These are phyloP conservation scores for Colletotrichum australisinense DNA, from an alignment of 2,329 filamentous ascomycete genomes.

Conservation along the genomic window DNA sequence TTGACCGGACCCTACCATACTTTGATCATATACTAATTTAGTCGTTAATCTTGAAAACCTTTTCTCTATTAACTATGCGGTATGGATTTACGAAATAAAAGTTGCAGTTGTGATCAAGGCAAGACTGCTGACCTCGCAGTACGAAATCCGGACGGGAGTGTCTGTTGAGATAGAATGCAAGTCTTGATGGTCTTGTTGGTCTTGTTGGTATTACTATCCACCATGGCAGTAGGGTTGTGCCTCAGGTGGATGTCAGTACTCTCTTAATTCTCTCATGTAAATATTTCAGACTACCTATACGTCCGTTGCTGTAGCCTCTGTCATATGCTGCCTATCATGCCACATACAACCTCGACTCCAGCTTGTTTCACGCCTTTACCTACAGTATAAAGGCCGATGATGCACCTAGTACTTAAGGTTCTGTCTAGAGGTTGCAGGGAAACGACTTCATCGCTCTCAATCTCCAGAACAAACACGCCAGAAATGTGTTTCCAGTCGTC, in stretches of 20 bases:
- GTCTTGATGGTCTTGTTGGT: conserved; percentile 21
- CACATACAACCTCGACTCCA: not conserved
- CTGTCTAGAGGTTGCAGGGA: no score
- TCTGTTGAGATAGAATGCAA: not conserved
- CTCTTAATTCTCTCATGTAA: not conserved
- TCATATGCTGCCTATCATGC: not conserved
- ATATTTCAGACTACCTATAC: not conserved
- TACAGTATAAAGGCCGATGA: not conserved
- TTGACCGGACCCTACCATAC: no score
- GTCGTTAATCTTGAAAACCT: no score
- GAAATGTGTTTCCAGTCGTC: not conserved
- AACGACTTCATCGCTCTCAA: not conserved
- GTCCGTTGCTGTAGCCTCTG: not conserved
- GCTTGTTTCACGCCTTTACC: not conserved
- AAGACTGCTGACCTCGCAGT: not conserved
- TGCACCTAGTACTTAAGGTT: no score
- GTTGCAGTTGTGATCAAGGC: not conserved
- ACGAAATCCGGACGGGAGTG: not conserved
- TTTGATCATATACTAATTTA: no score
- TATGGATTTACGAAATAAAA: not conserved
- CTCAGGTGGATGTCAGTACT: not conserved
- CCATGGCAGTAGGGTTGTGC: conserved; percentile 15
- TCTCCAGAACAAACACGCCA: not conserved
- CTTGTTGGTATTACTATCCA: conserved; percentile 14
- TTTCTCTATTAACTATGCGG: not conserved